Evolutionary conservation across 257 asterid species (phyloP), one percentile per base, ranked within the genome.

Genomic region (Osmanthus fragrans): DNA sequence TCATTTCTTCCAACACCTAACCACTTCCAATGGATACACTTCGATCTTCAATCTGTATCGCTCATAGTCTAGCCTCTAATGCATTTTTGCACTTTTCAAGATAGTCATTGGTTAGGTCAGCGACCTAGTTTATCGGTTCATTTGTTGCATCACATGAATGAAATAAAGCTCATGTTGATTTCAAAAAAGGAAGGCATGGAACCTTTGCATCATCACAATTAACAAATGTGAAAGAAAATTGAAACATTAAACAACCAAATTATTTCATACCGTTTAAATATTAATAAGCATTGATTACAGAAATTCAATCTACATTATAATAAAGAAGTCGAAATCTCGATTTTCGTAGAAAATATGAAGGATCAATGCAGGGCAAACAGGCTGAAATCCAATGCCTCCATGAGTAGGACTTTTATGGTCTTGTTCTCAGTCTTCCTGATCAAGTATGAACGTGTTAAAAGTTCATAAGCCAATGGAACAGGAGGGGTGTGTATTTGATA

Each of bases 211-310:
- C 21, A 4, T 15, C 4, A 15, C 58, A 47, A 16, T 13, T 11
- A 42, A 11, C 51, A 42, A 42, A 47, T 18, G 7, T 15, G 58
- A 15, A 47, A 47, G 21, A 47, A 51, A 19, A 19, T 56, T 56
- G 27, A 56, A n/a, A 56, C 29, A 1, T n/a, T 56, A 72, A 84
- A 69, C 74, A 74, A 71, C 72, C 85, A 77, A 74, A 70, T 80
- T 76, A 78, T 79, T 54, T 49, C 80, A 85, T 84, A 82, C 71
- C 82, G 70, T 70, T 40, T 65, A 67, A 64, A 77, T 54, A 32
- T 32, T 42, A 75, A 79, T 27, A 49, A 58, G 34, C 21, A 68
- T 70, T 54, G 32, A 70, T 21, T 16, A 51, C 73, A 80, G 36
- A 42, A 29, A 73, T 42, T 49, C 39, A 71, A 42, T 60, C 74